These are phyloP conservation scores for Picea abies DNA, from an alignment of 83 land plant genomes.

Conservation along the genomic window DNA sequence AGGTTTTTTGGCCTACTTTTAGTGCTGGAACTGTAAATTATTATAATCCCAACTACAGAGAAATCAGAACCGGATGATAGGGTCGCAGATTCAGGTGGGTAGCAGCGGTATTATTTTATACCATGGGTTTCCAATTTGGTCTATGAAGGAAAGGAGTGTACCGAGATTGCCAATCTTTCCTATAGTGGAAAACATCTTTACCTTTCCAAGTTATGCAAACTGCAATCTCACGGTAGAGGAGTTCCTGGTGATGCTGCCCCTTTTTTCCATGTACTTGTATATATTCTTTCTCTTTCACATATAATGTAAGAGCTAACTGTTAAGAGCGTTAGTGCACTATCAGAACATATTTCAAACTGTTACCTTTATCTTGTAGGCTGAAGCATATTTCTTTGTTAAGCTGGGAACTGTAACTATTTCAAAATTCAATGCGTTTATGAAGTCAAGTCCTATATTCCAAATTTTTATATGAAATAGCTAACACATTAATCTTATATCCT, in stretches of 20 bases:
- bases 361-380: background rate
- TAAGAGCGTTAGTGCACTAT: background rate
- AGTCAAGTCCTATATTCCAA: background rate
- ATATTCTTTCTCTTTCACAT: background rate
- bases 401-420: background rate
- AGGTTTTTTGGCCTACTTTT: background rate
- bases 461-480: background rate
- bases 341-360: background rate
- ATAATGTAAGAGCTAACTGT: background rate
- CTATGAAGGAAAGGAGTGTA: background rate
- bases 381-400: background rate
- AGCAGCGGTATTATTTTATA: background rate
- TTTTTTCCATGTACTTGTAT: slow-evolving; percentile 4
- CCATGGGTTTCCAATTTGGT: background rate
- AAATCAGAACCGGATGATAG: background rate
- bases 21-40: background rate
- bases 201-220: background rate
- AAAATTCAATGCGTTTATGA: background rate
- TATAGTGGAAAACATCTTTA: background rate
- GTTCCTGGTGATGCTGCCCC: too few species aligned
- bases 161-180: background rate
- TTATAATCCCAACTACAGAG: background rate
- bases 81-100: background rate
- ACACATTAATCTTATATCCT: background rate
- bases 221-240: background rate